Evolutionary conservation across 2,329 filamentous ascomycete genomes (phyloP).

Genomic region (Fusarium sp.): DNA sequence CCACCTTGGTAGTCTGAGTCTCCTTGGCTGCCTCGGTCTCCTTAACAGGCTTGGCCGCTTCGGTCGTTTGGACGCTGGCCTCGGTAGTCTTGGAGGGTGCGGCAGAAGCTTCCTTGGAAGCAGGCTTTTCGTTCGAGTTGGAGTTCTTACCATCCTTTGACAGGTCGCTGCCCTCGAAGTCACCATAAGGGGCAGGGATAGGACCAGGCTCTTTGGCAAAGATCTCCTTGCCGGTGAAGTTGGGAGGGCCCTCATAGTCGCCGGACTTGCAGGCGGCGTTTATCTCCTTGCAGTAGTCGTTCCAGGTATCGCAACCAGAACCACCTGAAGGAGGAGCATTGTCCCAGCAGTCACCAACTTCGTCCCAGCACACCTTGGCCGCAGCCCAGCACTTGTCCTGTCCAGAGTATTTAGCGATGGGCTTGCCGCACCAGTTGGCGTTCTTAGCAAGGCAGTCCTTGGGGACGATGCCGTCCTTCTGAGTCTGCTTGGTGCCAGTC

Average conservation of each 20-base stretch:
- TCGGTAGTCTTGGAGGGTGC: slow-evolving; percentile 25
- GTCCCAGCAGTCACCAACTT: slow-evolving; percentile 72
- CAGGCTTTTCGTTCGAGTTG: slow-evolving; percentile 27
- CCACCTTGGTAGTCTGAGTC: slow-evolving; percentile 27
- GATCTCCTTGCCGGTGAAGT: slow-evolving; percentile 56
- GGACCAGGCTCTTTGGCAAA: slow-evolving; percentile 51
- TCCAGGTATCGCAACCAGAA: slow-evolving; percentile 73
- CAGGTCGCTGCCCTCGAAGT: slow-evolving; percentile 42
- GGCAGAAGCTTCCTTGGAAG: slow-evolving; percentile 6
- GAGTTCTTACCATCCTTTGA: slow-evolving; percentile 25
- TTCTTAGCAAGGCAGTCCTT: slow-evolving; percentile 73
- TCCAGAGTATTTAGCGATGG: slow-evolving; percentile 70
- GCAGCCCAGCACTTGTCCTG: slow-evolving; percentile 73
- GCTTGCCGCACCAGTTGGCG: slow-evolving; percentile 79
- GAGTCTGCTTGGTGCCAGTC: slow-evolving; percentile 38
- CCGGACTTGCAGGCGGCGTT: slow-evolving; percentile 60
- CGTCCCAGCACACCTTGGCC: slow-evolving; percentile 69
- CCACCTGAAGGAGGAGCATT: slow-evolving; percentile 71
- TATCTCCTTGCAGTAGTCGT: slow-evolving; percentile 70
- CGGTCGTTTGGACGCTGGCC: slow-evolving; percentile 16
- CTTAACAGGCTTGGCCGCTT: slow-evolving; percentile 18
- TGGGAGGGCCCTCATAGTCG: slow-evolving; percentile 64
- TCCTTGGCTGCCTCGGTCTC: slow-evolving; percentile 13
- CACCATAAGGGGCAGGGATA: slow-evolving; percentile 53
- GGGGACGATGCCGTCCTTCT: slow-evolving; percentile 67